These are phyloP conservation scores for Pugionium dolabratum DNA, from an alignment of 345 rosid species.

Conservation along the genomic window DNA sequence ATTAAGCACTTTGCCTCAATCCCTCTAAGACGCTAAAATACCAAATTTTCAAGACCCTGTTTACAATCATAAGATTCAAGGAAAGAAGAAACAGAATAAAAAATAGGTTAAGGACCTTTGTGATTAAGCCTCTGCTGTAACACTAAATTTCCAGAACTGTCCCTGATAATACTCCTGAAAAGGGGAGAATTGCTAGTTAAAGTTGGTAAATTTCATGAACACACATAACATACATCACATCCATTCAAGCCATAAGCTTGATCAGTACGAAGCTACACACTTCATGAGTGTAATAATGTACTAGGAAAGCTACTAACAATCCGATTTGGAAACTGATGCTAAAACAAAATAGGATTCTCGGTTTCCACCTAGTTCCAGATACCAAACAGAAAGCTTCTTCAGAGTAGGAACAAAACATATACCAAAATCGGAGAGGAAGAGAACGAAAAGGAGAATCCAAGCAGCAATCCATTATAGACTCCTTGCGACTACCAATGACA, in stretches of 20 bases:
- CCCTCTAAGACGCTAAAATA: not conserved
- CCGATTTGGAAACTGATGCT: not conserved
- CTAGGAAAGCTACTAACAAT: slow-evolving; percentile 7
- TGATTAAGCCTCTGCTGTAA: slow-evolving; percentile 58
- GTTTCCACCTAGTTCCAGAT: not conserved
- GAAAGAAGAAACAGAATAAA: slow-evolving; percentile 2
- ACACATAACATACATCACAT: not conserved
- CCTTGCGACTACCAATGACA: slow-evolving; percentile 81
- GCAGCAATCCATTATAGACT: slow-evolving; percentile 74
- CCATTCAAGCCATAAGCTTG: slow-evolving; percentile 13
- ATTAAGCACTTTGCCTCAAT: not conserved
- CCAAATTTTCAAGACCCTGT: not conserved
- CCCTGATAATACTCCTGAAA: slow-evolving; percentile 60
- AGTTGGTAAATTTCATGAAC: not conserved
- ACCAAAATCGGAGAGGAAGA: slow-evolving; percentile 77
- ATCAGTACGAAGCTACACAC: slow-evolving; percentile 1
- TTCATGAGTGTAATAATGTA: slow-evolving; percentile 9
- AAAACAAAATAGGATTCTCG: not conserved
- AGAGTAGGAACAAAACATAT: slow-evolving; percentile 14
- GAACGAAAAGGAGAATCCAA: slow-evolving; percentile 64
- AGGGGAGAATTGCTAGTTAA: not conserved
- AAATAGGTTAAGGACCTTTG: slow-evolving; percentile 45
- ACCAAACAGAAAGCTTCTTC: not conserved
- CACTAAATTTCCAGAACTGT: slow-evolving; percentile 50
- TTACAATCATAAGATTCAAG: not conserved